Conservation (phyloP, 1,284 basidiomycete genomes). For the Malassezia caprae region DNA sequence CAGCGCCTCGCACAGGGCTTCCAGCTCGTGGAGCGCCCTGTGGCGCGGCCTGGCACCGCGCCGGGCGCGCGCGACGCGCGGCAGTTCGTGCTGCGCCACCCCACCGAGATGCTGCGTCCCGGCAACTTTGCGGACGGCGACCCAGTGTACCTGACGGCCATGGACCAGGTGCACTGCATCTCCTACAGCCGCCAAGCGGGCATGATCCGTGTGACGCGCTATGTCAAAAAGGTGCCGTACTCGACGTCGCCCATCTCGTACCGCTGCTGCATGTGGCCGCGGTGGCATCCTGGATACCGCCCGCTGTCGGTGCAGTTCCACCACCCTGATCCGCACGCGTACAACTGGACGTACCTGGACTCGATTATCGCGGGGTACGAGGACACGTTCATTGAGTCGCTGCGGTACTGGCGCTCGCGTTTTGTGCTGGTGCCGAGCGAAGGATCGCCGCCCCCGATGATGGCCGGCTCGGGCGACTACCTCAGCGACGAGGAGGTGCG, state of each 20-base stretch:
- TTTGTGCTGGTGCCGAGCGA: slow-evolving; percentile 82
- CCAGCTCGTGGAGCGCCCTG: slow-evolving; percentile 62
- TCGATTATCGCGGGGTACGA: slow-evolving; percentile 49
- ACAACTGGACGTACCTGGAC: slow-evolving; percentile 50
- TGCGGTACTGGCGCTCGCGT: slow-evolving; percentile 77
- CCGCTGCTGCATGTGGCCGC: slow-evolving; percentile 84
- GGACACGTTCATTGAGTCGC: slow-evolving; percentile 38
- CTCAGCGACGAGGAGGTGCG: slow-evolving; percentile 72
- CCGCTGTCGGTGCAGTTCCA: slow-evolving; percentile 66
- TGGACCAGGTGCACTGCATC: slow-evolving; percentile 86
- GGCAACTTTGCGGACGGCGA: slow-evolving; percentile 41
- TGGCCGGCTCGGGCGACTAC: slow-evolving; percentile 36
- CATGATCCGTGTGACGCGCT: slow-evolving; percentile 74
- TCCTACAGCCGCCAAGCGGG: slow-evolving; percentile 68
- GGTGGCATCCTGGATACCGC: slow-evolving; percentile 74
- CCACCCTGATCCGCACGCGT: slow-evolving; percentile 61
- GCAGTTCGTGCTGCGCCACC: slow-evolving; percentile 31
- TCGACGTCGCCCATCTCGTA: slow-evolving; percentile 60
- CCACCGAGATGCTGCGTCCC: slow-evolving; percentile 43
- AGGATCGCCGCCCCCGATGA: slow-evolving; percentile 57
- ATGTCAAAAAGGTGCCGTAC: slow-evolving; percentile 65
- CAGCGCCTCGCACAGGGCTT: slow-evolving; percentile 90
- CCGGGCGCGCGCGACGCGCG: slow-evolving; percentile 19
- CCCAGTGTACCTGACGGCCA: slow-evolving; percentile 83
- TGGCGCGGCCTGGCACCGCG: slow-evolving; percentile 6